Evolutionary conservation across 768 basidiomycete genomes (phyloP).

Genomic region (Phylloporus sp.): DNA sequence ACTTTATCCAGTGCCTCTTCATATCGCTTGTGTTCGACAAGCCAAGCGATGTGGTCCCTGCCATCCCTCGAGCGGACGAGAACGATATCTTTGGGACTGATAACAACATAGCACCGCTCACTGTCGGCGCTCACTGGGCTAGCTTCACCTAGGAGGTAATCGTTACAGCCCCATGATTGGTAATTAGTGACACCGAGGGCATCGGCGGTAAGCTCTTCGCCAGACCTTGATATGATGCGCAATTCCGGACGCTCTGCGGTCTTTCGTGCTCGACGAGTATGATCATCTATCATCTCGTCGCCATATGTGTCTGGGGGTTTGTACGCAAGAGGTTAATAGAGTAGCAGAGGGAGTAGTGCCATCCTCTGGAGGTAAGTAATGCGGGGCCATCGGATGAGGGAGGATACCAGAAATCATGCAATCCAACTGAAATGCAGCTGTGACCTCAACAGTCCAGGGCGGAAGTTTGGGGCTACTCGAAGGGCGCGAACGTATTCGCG

Average conservation of each 20-base stretch:
- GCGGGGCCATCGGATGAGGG: constrained; percentile 55
- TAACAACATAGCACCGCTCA: constrained; percentile 68
- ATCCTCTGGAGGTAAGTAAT: constrained; percentile 12
- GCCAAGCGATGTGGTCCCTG: constrained; percentile 87
- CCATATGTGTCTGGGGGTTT: constrained; percentile 65
- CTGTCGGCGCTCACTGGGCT: constrained; percentile 13
- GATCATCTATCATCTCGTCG: constrained; percentile 69
- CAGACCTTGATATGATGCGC: constrained; percentile 80
- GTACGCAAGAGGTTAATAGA: constrained; percentile 70
- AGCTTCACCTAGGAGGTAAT: constrained; percentile 70
- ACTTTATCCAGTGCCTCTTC: constrained; percentile 85
- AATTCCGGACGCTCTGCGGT: constrained; percentile 91
- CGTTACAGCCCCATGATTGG: constrained; percentile 86
- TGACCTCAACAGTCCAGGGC: constrained; percentile 78
- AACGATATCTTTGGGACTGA: constrained; percentile 84
- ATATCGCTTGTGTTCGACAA: constrained; percentile 79
- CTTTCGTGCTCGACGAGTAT: constrained; percentile 71
- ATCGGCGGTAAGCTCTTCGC: constrained; percentile 85
- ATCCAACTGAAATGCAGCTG: constrained; percentile 87
- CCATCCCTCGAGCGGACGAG: constrained; percentile 81
- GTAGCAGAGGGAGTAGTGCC: constrained; percentile 20
- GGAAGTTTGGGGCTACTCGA: constrained; percentile 44
- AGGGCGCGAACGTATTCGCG: constrained; percentile 65
- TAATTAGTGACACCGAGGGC: constrained; percentile 74
- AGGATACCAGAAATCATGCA: constrained; percentile 92